Evolutionary conservation across 352 stramenopile species (phyloP).

Genomic region (Globisporangium acanthophoron): DNA sequence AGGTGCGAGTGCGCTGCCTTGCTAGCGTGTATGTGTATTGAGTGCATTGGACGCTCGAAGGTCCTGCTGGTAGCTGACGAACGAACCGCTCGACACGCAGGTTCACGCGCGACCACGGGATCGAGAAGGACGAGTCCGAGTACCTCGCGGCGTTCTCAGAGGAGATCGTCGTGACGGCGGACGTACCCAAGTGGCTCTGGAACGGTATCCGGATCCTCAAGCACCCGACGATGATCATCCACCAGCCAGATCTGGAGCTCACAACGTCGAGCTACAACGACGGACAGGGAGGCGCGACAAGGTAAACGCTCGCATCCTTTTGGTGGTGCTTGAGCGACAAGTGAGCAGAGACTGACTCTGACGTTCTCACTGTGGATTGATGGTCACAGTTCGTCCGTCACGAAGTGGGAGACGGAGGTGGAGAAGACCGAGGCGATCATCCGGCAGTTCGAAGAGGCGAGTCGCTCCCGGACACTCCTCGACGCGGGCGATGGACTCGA

Average conservation of each 20-base stretch:
- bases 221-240: slow-evolving; percentile 85
- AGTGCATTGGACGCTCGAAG: too few relatives aligned
- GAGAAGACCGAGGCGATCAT: slow-evolving; percentile 81
- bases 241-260: slow-evolving; percentile 65
- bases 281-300: slow-evolving; percentile 19
- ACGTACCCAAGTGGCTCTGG: slow-evolving; percentile 81
- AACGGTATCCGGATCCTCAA: slow-evolving; percentile 79
- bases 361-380: neutral
- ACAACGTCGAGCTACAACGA: slow-evolving; percentile 27
- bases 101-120: slow-evolving; percentile 80
- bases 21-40: neutral
- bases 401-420: slow-evolving; percentile 76
- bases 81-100: slow-evolving; percentile 12
- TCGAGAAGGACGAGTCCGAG: slow-evolving; percentile 86
- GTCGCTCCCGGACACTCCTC: slow-evolving; percentile 50
- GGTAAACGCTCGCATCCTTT: slow-evolving; percentile 2
- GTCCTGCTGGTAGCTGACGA: neutral
- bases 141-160: slow-evolving; percentile 78
- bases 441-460: slow-evolving; percentile 74
- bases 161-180: slow-evolving; percentile 71
- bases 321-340: neutral
- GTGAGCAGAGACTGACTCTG: neutral
- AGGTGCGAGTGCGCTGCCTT: slow-evolving; percentile 16
- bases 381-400: slow-evolving; percentile 22
- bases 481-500: slow-evolving; percentile 46